These are phyloP conservation scores for Amanita molliuscula DNA, from an alignment of 768 basidiomycete species.

Conservation along the genomic window DNA sequence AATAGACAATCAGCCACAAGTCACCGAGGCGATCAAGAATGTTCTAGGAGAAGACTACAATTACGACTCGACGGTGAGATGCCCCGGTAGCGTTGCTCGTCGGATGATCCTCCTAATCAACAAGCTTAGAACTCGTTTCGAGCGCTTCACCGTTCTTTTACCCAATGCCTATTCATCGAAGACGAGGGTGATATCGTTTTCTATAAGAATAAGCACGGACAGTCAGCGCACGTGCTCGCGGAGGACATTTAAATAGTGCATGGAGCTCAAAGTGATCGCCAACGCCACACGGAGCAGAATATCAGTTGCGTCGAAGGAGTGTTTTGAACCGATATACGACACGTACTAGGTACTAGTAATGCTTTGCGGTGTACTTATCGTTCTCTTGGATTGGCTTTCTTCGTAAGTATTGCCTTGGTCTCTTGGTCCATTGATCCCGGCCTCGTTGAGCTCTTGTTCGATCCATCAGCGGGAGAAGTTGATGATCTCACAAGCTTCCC, in stretches of 20 bases:
- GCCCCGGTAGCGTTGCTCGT: not conserved
- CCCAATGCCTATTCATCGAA: constrained; percentile 52
- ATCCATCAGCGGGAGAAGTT: constrained; percentile 4
- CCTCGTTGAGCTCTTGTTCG: not conserved
- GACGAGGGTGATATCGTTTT: constrained; percentile 54
- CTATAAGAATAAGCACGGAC: constrained; percentile 45
- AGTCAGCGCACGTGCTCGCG: constrained; percentile 23
- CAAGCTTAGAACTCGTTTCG: constrained; percentile 39
- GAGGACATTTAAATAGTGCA: not conserved
- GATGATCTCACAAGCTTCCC: constrained; percentile 1
- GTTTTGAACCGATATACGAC: no score
- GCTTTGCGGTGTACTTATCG: not conserved
- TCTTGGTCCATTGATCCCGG: not conserved
- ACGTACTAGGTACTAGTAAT: not conserved
- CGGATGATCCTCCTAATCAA: constrained; percentile 1
- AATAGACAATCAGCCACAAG: constrained; percentile 46
- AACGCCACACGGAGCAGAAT: not conserved
- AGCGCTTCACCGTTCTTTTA: constrained; percentile 51
- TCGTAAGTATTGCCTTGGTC: not conserved
- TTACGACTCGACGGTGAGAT: constrained; percentile 47
- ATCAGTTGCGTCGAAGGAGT: not conserved
- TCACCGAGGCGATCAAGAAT: constrained; percentile 41
- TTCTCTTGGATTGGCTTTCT: not conserved
- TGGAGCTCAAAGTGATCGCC: not conserved
- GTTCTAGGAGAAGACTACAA: constrained; percentile 50